Conservation (phyloP, 1,139 yeast species). For the Kodamaea fungicola region DNA sequence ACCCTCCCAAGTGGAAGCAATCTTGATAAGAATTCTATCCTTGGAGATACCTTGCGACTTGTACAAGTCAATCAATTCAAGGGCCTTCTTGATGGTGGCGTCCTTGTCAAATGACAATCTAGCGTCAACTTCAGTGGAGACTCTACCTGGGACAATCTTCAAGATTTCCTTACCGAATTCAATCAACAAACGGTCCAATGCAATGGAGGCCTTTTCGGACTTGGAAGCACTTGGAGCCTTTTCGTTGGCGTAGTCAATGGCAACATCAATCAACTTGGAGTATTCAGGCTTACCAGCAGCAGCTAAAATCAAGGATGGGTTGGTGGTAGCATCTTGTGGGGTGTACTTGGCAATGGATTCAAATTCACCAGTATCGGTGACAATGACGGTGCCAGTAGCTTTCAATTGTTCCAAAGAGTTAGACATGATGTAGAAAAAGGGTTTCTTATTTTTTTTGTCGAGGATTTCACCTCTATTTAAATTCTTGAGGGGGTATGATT, state of each 20-base stretch:
- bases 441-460: background rate
- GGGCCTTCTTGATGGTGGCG: constrained; percentile 89
- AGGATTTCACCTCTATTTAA: constrained; percentile 1
- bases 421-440: constrained; percentile 20
- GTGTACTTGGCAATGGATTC: constrained; percentile 96
- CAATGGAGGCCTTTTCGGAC: constrained; percentile 55
- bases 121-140: constrained; percentile 98
- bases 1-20: constrained; percentile 99
- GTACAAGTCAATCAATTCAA: constrained; percentile 81
- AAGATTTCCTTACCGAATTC: constrained; percentile 95
- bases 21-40: constrained; percentile 90
- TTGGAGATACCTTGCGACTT: constrained; percentile 77
- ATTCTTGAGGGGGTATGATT: constrained; percentile 1
- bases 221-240: constrained; percentile 33
- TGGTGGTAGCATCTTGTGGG: constrained; percentile 99
- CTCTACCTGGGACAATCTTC: constrained; percentile 97
- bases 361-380: constrained; percentile 98
- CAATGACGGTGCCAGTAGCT: constrained; percentile 93
- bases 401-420: constrained; percentile 90
- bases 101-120: constrained; percentile 93
- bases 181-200: constrained; percentile 88
- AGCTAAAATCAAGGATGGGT: constrained; percentile 95
- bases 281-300: constrained; percentile 91
- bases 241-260: constrained; percentile 81
- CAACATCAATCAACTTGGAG: constrained; percentile 84